phyloP scores from a whole-genome alignment of 2,329 filamentous ascomycete genomes.

The Plenodomus lindquistii region DNA sequence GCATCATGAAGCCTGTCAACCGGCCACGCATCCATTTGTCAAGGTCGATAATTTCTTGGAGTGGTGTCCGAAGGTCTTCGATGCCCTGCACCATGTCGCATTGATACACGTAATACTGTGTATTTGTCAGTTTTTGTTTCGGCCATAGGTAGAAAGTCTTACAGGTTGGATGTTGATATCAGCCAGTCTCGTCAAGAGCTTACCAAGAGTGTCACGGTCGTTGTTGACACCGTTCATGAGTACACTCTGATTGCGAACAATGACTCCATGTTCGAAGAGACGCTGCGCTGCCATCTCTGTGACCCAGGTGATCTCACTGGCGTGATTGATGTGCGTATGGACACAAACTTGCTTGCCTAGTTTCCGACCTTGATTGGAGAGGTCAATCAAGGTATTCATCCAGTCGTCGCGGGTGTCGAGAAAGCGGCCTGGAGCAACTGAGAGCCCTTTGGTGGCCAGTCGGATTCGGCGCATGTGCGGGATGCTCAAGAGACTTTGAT shows the following conservation, averaged over 20 bases:
- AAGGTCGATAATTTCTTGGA: conserved; percentile 61
- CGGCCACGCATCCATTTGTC: conserved; percentile 63
- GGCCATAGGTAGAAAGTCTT: conserved; percentile 19
- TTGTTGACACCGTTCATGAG: conserved; percentile 65
- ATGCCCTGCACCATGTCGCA: conserved; percentile 64
- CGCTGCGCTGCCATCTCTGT: conserved; percentile 56
- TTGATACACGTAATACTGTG: conserved; percentile 68
- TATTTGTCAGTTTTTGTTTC: neutral
- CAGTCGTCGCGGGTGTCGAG: conserved; percentile 58
- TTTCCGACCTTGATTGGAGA: conserved; percentile 56
- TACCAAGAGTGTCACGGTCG: conserved; percentile 55
- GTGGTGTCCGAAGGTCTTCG: conserved; percentile 66
- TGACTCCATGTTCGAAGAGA: conserved; percentile 57
- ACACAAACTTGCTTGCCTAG: conserved; percentile 64
- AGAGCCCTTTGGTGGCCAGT: conserved; percentile 65
- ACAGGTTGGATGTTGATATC: conserved; percentile 63
- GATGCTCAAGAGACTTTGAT: conserved; percentile 55
- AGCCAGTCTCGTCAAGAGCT: conserved; percentile 58
- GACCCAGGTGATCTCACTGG: conserved; percentile 65
- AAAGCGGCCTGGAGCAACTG: conserved; percentile 61
- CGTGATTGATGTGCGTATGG: conserved; percentile 69
- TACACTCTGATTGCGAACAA: conserved; percentile 64
- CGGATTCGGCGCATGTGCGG: conserved; percentile 63
- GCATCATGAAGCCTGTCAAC: conserved; percentile 66
- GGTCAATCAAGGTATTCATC: conserved; percentile 56